phyloP scores from a whole-genome alignment of 352 stramenopile species.

The Nothophytophthora sp. region DNA sequence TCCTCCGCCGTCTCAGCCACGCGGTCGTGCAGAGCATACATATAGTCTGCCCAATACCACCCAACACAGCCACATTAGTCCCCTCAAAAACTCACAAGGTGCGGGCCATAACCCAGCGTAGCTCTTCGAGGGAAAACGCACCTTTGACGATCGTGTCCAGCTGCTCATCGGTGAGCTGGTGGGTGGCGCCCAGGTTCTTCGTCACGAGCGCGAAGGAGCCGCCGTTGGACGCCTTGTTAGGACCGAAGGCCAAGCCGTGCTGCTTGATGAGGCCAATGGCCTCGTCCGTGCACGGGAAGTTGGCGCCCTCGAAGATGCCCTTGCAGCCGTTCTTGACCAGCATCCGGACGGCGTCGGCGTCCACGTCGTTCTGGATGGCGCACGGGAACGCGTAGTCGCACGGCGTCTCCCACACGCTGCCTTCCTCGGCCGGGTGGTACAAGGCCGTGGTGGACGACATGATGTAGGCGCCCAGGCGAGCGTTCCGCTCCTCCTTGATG shows the following conservation, averaged over 20 bases:
- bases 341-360: constrained; percentile 64
- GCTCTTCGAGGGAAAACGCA: no score
- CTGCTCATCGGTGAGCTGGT: constrained; percentile 56
- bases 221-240: constrained; percentile 86
- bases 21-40: constrained; percentile 70
- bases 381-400: constrained; percentile 98
- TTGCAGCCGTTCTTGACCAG: constrained; percentile 90
- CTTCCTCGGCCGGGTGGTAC: constrained; percentile 83
- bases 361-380: constrained; percentile 94
- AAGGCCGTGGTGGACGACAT: constrained; percentile 87
- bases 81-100: neutral
- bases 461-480: constrained; percentile 83
- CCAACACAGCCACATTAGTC: constrained; percentile 7
- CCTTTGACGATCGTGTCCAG: constrained; percentile 77
- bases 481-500: constrained; percentile 84
- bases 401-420: constrained; percentile 86
- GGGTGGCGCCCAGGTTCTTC: constrained; percentile 53
- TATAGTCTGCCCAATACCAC: constrained; percentile 59
- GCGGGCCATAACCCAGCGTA: no score
- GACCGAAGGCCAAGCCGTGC: constrained; percentile 78
- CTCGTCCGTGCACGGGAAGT: constrained; percentile 82
- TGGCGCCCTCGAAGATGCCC: constrained; percentile 87
- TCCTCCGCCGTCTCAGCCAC: constrained; percentile 71
- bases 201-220: constrained; percentile 74
- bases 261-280: constrained; percentile 85